phyloP scores from a whole-genome alignment of 495 filamentous ascomycete genomes.

The Cercophora scortea region DNA sequence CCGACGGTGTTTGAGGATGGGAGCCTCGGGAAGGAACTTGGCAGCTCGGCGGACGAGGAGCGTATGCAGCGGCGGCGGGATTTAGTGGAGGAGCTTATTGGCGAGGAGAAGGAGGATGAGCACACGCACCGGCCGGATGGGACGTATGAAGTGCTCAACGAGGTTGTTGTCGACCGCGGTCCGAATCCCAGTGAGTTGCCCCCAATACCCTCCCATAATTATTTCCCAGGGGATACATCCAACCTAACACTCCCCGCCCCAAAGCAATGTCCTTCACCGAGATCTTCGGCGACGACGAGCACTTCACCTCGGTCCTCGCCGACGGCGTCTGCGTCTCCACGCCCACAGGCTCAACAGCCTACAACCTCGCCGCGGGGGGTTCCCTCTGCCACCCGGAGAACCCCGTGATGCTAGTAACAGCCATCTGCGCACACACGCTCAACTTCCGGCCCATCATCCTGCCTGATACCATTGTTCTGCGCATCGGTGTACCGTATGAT shows the following conservation, averaged over 20 bases:
- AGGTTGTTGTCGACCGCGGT: slow-evolving; percentile 83
- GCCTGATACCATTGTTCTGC: slow-evolving; percentile 87
- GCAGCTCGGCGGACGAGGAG: slow-evolving; percentile 22
- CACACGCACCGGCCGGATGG: slow-evolving; percentile 73
- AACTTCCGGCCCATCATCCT: slow-evolving; percentile 94
- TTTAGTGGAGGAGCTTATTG: slow-evolving; percentile 84
- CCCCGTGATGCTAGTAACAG: slow-evolving; percentile 89
- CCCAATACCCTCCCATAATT: too few species aligned
- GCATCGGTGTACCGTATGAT: slow-evolving; percentile 88
- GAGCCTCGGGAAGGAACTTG: slow-evolving; percentile 3
- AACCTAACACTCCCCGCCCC: neutral
- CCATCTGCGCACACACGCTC: slow-evolving; percentile 92
- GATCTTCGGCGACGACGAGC: slow-evolving; percentile 91
- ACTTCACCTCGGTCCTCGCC: slow-evolving; percentile 80
- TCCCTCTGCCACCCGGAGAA: slow-evolving; percentile 96
- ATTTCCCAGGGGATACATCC: slow-evolving; percentile 13
- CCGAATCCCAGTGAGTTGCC: slow-evolving; percentile 69
- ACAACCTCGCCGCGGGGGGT: slow-evolving; percentile 93
- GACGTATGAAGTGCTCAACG: slow-evolving; percentile 85
- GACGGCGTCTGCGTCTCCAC: slow-evolving; percentile 89
- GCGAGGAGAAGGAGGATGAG: slow-evolving; percentile 71
- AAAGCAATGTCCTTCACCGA: slow-evolving; percentile 79
- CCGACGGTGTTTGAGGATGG: neutral
- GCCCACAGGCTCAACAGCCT: slow-evolving; percentile 90
- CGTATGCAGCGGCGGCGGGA: slow-evolving; percentile 40